Evolutionary conservation across 257 asterid species (phyloP).

Genomic region (Primulina huaijiensis): DNA sequence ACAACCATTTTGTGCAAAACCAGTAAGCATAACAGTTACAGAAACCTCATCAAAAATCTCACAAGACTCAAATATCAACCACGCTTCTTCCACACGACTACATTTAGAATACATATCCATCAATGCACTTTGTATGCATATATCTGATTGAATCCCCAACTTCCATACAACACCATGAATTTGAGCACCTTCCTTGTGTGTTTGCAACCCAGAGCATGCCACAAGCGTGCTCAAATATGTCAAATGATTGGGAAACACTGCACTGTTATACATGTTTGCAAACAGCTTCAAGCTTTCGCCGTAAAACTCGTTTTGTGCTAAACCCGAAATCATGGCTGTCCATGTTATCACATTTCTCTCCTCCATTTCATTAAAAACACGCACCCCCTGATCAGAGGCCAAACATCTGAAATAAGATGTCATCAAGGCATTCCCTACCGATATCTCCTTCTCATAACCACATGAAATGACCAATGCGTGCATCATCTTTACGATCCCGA

Average conservation of each 20-base stretch:
- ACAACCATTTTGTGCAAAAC: conserved; percentile 71
- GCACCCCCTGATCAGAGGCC: conserved; percentile 49
- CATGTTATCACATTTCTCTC: conserved; percentile 76
- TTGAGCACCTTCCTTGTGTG: conserved; percentile 64
- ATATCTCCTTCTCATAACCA: conserved; percentile 56
- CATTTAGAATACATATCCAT: conserved; percentile 93
- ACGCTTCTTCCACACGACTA: conserved; percentile 42
- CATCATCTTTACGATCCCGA: conserved; percentile 40
- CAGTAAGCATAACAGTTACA: conserved; percentile 64
- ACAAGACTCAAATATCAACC: conserved; percentile 72
- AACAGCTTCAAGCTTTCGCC: conserved; percentile 64
- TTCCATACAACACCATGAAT: conserved; percentile 65
- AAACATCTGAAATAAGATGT: background rate
- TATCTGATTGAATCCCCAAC: conserved; percentile 64
- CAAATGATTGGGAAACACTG: background rate
- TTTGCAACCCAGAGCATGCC: conserved; percentile 73
- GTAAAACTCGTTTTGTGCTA: conserved; percentile 51
- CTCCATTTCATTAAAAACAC: conserved; percentile 59
- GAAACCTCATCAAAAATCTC: conserved; percentile 65
- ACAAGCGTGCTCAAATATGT: conserved; percentile 47
- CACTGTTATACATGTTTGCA: conserved; percentile 39
- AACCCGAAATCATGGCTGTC: conserved; percentile 81
- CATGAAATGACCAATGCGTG: conserved; percentile 56
- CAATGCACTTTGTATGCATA: conserved; percentile 64
- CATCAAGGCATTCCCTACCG: conserved; percentile 75